A percentile compares a stretch with the other conserved stretches of the same genome.
These are phyloP conservation scores for Candida stauntonica DNA, from an alignment of 805 yeast genomes.

Conservation along the genomic window DNA sequence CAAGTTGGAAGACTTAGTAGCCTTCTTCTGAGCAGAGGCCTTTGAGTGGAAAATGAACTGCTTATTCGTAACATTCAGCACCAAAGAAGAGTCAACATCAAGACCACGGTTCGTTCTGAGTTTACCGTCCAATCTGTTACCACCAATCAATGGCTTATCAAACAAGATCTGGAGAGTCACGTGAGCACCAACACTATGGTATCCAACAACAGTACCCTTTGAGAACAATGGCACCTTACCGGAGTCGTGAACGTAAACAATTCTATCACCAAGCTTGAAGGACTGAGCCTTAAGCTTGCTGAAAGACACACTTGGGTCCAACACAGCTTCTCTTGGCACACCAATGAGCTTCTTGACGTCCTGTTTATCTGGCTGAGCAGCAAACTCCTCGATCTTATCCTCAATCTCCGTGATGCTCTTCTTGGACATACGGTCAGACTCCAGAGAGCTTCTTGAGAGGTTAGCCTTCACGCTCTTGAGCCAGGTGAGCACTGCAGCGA, in stretches of 20 bases:
- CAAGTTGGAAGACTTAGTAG: conserved; percentile 6
- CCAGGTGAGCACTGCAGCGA: conserved; percentile 34
- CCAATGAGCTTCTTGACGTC: conserved; percentile 61
- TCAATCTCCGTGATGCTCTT: conserved; percentile 68
- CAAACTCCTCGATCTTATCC: conserved; percentile 43
- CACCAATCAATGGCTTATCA: conserved; percentile 79
- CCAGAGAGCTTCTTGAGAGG: conserved; percentile 64
- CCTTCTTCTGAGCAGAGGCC: conserved; percentile 41
- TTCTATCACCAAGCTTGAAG: conserved; percentile 86
- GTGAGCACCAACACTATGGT: conserved; percentile 50
- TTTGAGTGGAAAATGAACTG: conserved; percentile 76
- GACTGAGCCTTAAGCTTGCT: conserved; percentile 68
- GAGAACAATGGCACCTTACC: conserved; percentile 87
- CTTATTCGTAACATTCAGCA: conserved; percentile 69
- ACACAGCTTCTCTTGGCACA: conserved; percentile 79
- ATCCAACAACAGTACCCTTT: conserved; percentile 87
- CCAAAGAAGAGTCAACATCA: conserved; percentile 73
- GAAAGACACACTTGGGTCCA: conserved; percentile 70
- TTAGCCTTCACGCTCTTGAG: conserved; percentile 47
- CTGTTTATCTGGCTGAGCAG: conserved; percentile 40
- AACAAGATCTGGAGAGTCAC: conserved; percentile 71
- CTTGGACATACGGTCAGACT: conserved; percentile 72
- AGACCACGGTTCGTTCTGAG: conserved; percentile 77
- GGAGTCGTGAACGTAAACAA: conserved; percentile 74
- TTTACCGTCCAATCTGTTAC: conserved; percentile 76